Evolutionary conservation across 495 filamentous ascomycete genomes (phyloP), one percentile per base, ranked within the genome.

Genomic region (Penicillium roqueforti): DNA sequence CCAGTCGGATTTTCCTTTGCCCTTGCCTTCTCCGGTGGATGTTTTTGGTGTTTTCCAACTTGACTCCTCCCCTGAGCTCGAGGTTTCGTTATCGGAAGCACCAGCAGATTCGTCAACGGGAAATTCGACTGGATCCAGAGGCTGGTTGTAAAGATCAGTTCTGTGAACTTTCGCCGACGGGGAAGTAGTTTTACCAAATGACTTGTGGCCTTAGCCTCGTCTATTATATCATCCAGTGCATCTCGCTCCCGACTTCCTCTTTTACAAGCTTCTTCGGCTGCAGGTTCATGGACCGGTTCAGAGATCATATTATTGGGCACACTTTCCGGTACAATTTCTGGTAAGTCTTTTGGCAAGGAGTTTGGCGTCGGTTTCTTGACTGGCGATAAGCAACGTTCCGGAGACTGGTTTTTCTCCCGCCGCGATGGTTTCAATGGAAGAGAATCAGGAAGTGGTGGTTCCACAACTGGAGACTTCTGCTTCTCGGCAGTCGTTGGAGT

Each of bases 191-290:
- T 65, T 69, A 83, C 81, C 55, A 87, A 59, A 52, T 86, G 64
- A 41, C 79, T 75, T 3, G 76, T 65, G 3, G 72, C 76, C 59
- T 70, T 77, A 5, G 78, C 76, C 56, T 85, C 76, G 23, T 75
- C 66, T 19, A 89, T 87, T 18, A 82, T 72, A 32, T 80, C 68
- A 52, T 86, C 79, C 25, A 89, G 65, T 1, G 72, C 75, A 56
- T 84, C 80, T 19, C 72, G 56, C 43, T 69, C 66, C 11, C 51
- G 47, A 13, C 7, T 57, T 8, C 10, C 38, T 23, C 23, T 19
- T 14, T 26, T n/a, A 13, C 9, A 6, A 2, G 7, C 5, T 18
- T 41, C 25, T n/a, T 51, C 49, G 4, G 25, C 16, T n/a, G 38
- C 39, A 9, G 14, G 8, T 41, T 47, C 43, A 22, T 50, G 18